Conservation (phyloP, 345 rosid genomes). For the Corchorus olitorius region DNA sequence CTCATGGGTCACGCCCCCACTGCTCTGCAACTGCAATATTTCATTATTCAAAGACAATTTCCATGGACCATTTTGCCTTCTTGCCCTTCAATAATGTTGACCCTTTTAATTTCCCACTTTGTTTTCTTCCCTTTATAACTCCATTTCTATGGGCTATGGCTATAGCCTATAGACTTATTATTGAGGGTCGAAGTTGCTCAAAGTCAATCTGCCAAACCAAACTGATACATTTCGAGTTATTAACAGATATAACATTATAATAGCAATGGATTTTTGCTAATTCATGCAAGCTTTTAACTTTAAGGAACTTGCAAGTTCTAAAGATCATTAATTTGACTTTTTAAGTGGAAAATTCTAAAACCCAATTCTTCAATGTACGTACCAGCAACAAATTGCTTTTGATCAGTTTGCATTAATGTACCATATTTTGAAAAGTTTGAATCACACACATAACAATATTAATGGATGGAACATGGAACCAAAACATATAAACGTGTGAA, state of each 20-base stretch:
- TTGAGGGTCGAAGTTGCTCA: no score
- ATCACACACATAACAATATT: neutral
- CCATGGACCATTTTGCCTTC: conserved; percentile 9
- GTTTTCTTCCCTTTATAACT: neutral
- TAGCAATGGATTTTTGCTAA: neutral
- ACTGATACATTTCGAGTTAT: neutral
- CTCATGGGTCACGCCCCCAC: conserved; percentile 23
- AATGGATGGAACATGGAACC: conserved; percentile 6
- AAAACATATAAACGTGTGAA: no score
- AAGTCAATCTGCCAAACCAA: conserved; percentile 2
- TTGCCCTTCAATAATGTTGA: conserved; percentile 9
- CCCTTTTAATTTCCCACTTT: neutral
- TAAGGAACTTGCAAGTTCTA: neutral
- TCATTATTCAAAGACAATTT: neutral
- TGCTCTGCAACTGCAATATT: neutral
- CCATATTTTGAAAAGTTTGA: neutral
- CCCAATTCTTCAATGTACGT: neutral
- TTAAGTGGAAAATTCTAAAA: neutral
- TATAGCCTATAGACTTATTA: no score
- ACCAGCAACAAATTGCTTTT: neutral
- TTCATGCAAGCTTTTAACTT: neutral
- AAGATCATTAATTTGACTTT: neutral
- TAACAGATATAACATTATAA: neutral
- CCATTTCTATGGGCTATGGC: no score
- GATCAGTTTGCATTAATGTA: no score